A percentile compares a stretch with the other conserved stretches of the same genome.
Conservation (phyloP, 208 protist species). For the Angomonas ambiguus region DNA sequence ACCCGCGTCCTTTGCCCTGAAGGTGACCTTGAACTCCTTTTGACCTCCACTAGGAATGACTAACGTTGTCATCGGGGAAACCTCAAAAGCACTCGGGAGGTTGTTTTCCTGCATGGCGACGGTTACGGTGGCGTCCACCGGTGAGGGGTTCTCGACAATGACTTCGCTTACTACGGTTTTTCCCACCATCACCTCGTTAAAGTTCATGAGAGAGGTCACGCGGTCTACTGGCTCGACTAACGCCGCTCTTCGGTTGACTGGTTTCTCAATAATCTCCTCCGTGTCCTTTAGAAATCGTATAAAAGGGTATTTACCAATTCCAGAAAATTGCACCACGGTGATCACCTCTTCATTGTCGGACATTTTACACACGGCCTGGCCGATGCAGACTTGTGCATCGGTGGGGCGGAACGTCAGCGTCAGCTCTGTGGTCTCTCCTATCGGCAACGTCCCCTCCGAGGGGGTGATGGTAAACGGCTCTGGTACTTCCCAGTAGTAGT, state of each 20-base stretch:
- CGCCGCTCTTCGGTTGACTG: background rate
- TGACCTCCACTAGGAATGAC: conserved; percentile 41
- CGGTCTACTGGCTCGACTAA: conserved; percentile 5
- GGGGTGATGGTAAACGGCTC: conserved; percentile 74
- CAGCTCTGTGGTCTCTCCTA: conserved; percentile 43
- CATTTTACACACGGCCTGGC: conserved; percentile 75
- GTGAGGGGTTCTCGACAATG: conserved; percentile 70
- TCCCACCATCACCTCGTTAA: conserved; percentile 33
- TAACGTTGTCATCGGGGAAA: conserved; percentile 32
- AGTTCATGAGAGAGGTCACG: conserved; percentile 26
- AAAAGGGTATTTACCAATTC: conserved; percentile 91
- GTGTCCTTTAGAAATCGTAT: conserved; percentile 26
- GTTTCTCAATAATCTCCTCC: conserved; percentile 7
- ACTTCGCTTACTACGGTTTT: conserved; percentile 28
- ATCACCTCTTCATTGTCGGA: conserved; percentile 46
- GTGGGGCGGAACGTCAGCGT: conserved; percentile 55
- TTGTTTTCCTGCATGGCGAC: conserved; percentile 34
- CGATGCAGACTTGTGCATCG: conserved; percentile 74
- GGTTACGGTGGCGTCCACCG: conserved; percentile 55
- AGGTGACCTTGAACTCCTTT: conserved; percentile 45
- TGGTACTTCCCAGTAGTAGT: conserved; percentile 76
- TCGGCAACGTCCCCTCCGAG: conserved; percentile 31
- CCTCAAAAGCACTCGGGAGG: conserved; percentile 35
- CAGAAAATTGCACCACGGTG: conserved; percentile 61
- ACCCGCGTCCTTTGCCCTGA: conserved; percentile 35